A percentile compares a stretch with the other conserved stretches of the same genome.
These are phyloP conservation scores for Murraya paniculata DNA, from an alignment of 345 rosid genomes.

Conservation along the genomic window DNA sequence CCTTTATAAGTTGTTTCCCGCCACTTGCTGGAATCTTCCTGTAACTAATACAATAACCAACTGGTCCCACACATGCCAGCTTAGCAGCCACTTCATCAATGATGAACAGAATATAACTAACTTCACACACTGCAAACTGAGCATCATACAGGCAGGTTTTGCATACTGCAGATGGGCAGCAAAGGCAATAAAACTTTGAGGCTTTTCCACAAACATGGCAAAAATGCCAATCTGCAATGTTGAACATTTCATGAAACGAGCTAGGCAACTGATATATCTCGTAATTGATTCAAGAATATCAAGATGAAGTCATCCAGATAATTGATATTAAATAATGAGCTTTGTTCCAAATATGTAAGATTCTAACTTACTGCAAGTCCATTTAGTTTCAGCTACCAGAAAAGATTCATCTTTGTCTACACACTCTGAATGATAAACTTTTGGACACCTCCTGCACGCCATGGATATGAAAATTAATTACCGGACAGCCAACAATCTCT, in stretches of 20 bases:
- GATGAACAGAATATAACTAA: too few relatives aligned
- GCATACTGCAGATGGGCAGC: slow-evolving; percentile 51
- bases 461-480: background rate
- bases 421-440: slow-evolving; percentile 44
- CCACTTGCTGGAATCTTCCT: too few relatives aligned
- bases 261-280: background rate
- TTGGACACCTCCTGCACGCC: slow-evolving; percentile 38
- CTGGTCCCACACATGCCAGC: too few relatives aligned
- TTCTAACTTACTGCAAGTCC: too few relatives aligned
- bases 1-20: too few relatives aligned
- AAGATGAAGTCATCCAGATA: background rate
- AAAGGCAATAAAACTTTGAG: slow-evolving; percentile 37
- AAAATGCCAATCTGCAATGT: slow-evolving; percentile 46
- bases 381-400: too few relatives aligned
- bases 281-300: background rate
- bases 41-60: too few relatives aligned
- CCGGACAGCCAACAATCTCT: background rate
- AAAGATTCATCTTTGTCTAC: slow-evolving; percentile 20
- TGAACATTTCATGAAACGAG: background rate
- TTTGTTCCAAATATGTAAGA: too few relatives aligned
- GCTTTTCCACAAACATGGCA: slow-evolving; percentile 39
- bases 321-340: too few relatives aligned
- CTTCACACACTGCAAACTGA: slow-evolving; percentile 31
- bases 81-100: too few relatives aligned
- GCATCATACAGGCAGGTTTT: slow-evolving; percentile 32